These are phyloP conservation scores for Thymus quinquecostatus DNA, from an alignment of 257 asterid species.

Conservation along the genomic window DNA sequence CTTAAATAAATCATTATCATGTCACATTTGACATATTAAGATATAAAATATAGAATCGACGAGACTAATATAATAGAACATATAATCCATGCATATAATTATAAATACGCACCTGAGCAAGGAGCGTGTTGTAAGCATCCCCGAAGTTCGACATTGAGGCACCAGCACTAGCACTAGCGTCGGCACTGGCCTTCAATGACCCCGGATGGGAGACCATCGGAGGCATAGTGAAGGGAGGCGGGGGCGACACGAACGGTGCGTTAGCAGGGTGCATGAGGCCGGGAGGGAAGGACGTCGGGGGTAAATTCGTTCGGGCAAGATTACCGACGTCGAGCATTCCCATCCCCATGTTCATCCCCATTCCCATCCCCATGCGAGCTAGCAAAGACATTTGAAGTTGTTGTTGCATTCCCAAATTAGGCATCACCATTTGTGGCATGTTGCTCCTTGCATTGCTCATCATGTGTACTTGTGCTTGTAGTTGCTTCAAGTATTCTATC, in stretches of 20 bases:
- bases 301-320: slow-evolving; percentile 17
- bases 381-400: slow-evolving; percentile 66
- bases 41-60: no score
- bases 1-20: background rate
- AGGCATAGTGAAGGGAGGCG: slow-evolving; percentile 40
- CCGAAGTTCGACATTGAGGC: slow-evolving; percentile 31
- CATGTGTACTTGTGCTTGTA: slow-evolving; percentile 67
- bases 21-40: slow-evolving; percentile 4
- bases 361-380: slow-evolving; percentile 74
- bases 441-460: slow-evolving; percentile 49
- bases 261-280: slow-evolving; percentile 31
- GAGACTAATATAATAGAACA: no score
- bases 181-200: slow-evolving; percentile 35
- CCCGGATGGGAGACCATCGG: slow-evolving; percentile 21
- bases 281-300: slow-evolving; percentile 34
- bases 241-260: slow-evolving; percentile 43
- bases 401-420: slow-evolving; percentile 56
- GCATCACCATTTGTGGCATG: slow-evolving; percentile 54
- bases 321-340: slow-evolving; percentile 42
- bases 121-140: slow-evolving; percentile 47
- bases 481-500: slow-evolving; percentile 63
- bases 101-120: slow-evolving; percentile 53
- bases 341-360: slow-evolving; percentile 58
- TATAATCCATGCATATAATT: no score
- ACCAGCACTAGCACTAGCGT: slow-evolving; percentile 5